A percentile compares a stretch with the other conserved stretches of the same genome.
Evolutionary conservation across 345 rosid genomes (phyloP).

Genomic region (Lenwebbia sp.): DNA sequence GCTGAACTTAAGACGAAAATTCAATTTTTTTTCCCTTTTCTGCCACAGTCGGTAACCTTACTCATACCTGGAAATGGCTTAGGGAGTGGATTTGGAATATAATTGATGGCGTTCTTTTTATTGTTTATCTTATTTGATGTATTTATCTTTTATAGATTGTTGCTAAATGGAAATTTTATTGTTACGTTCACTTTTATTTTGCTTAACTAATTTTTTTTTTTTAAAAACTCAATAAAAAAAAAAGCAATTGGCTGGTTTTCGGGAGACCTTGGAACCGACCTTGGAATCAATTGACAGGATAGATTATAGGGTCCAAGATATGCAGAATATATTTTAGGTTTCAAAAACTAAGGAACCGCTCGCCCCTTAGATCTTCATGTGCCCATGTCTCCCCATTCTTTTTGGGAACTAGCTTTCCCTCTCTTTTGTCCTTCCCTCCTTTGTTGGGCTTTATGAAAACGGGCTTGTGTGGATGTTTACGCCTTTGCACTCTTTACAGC

Average conservation of each 20-base stretch:
- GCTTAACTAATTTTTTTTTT: too few relatives aligned
- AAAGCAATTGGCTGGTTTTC: too few relatives aligned
- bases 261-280: too few relatives aligned
- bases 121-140: too few relatives aligned
- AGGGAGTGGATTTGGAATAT: not conserved
- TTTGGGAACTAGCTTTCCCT: not conserved
- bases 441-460: not conserved
- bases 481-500: not conserved
- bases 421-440: not conserved
- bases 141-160: too few relatives aligned
- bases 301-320: too few relatives aligned
- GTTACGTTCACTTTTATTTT: too few relatives aligned
- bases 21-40: not conserved
- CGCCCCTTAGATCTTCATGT: not conserved
- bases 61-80: not conserved
- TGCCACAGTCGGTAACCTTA: not conserved
- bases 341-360: too few relatives aligned
- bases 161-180: too few relatives aligned
- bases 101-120: not conserved
- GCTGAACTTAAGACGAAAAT: not conserved
- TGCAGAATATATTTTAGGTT: too few relatives aligned
- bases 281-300: too few relatives aligned
- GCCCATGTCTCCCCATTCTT: not conserved
- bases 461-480: not conserved
- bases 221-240: too few relatives aligned